phyloP scores from a whole-genome alignment of 768 basidiomycete species.

The Crucibulum laeve region DNA sequence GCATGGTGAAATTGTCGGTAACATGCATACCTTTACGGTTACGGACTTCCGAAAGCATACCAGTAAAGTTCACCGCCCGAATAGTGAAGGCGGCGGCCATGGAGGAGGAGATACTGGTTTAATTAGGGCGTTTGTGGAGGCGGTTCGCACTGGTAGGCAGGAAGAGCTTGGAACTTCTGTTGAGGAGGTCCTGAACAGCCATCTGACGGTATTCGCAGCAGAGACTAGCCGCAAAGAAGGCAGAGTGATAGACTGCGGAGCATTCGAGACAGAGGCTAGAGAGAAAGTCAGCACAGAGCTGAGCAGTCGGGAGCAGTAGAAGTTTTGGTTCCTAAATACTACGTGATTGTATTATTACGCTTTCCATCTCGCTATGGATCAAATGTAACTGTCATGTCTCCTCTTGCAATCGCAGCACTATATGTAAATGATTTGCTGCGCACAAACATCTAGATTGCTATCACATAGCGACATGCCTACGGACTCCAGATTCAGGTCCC shows the following conservation, averaged over 20 bases:
- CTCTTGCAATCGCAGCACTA: too few relatives aligned
- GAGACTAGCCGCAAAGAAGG: slow-evolving; percentile 73
- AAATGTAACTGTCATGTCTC: too few relatives aligned
- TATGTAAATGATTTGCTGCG: too few relatives aligned
- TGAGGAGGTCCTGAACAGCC: slow-evolving; percentile 68
- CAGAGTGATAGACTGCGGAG: slow-evolving; percentile 60
- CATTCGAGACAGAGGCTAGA: slow-evolving; percentile 57
- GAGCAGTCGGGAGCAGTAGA: neutral
- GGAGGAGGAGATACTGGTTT: slow-evolving; percentile 83
- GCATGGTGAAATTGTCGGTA: slow-evolving; percentile 84
- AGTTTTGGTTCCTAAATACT: neutral
- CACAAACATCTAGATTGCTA: too few relatives aligned
- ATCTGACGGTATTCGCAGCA: slow-evolving; percentile 85
- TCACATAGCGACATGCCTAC: too few relatives aligned
- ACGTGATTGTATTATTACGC: too few relatives aligned
- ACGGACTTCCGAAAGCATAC: slow-evolving; percentile 66
- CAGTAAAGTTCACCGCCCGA: slow-evolving; percentile 42
- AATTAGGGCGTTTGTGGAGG: slow-evolving; percentile 71
- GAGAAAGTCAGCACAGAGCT: slow-evolving; percentile 12
- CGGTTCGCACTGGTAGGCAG: slow-evolving; percentile 65
- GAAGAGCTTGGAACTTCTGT: slow-evolving; percentile 61
- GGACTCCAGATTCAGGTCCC: too few relatives aligned
- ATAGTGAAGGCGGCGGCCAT: slow-evolving; percentile 64
- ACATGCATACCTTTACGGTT: slow-evolving; percentile 73
- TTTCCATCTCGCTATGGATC: too few relatives aligned